phyloP scores from a whole-genome alignment of 768 basidiomycete species.

The Suillus cothurnatus region DNA sequence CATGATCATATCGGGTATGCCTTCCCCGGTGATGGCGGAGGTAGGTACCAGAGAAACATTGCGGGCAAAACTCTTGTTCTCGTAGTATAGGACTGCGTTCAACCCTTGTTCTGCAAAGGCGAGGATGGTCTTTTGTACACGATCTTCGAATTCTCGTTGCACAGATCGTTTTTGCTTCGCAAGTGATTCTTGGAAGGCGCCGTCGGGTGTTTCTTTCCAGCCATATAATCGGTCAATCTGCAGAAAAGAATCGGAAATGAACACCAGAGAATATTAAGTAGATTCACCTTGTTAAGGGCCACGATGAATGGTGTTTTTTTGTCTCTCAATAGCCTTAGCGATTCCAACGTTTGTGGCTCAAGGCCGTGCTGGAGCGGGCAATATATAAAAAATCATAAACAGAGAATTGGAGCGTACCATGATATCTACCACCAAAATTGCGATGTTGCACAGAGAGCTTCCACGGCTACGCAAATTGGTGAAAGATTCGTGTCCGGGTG shows the following conservation, averaged over 20 bases:
- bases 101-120: conserved; percentile 98
- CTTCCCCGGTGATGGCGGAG: conserved; percentile 97
- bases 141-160: conserved; percentile 91
- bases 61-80: conserved; percentile 92
- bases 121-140: conserved; percentile 79
- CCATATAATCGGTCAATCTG: conserved; percentile 98
- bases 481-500: conserved; percentile 99
- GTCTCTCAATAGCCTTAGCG: conserved; percentile 86
- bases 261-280: conserved; percentile 9
- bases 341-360: conserved; percentile 98
- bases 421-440: conserved; percentile 98
- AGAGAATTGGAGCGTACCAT: conserved; percentile 56
- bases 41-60: conserved; percentile 98
- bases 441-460: conserved; percentile 97
- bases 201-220: conserved; percentile 91
- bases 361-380: conserved; percentile 76
- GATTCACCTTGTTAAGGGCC: conserved; percentile 86
- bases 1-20: conserved; percentile 99
- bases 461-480: conserved; percentile 95
- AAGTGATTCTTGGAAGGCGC: conserved; percentile 89
- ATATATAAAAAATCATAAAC: conserved; percentile 2
- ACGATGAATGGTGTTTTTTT: conserved; percentile 99
- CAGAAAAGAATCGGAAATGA: conserved; percentile 10
- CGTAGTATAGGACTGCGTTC: conserved; percentile 94
- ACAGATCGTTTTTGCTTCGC: conserved; percentile 78